Percentiles rank a stretch among this genome's conserved stretches.
phyloP scores from a whole-genome alignment of 129 eudicot species.

The sunflower (Helianthus annuus) region HanXRQr2.0-SUNRISE NC_035436.2:200800111-200800610 shows the following conservation, averaged over 20 bases:
- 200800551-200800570: no score
- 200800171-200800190: conserved; percentile 18
- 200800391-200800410: no score
- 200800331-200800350: not conserved
- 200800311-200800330: conserved; percentile 23
- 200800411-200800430: no score
- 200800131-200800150: not conserved
- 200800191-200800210: conserved; percentile 17
- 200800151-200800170: conserved; percentile 20
- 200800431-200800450: no score
- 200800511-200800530: no score
- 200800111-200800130: not conserved
- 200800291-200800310: conserved; percentile 7
- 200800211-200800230: conserved; percentile 18
- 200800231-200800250: not conserved
- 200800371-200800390: not conserved
- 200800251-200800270: not conserved
- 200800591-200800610: no score
- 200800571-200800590: no score
- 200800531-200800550: no score
- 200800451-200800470: no score
- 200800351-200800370: not conserved
- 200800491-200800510: no score
- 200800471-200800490: no score
- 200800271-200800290: not conserved